Conservation (phyloP, 140 eudicot genomes). For the Stevia rebaudiana region DNA sequence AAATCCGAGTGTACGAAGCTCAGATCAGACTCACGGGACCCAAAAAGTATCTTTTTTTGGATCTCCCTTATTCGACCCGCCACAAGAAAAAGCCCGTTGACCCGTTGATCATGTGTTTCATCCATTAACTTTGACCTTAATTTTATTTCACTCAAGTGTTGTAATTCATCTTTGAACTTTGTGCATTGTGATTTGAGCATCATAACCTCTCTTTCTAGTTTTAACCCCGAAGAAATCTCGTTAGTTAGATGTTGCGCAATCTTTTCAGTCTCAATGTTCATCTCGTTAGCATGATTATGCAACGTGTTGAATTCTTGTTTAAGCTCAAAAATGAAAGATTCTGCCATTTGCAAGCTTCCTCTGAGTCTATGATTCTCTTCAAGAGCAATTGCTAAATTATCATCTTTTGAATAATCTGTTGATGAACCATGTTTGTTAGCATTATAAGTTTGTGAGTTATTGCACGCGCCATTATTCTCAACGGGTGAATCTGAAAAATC, state of each 20-base stretch:
- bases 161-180: conserved; percentile 54
- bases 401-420: conserved; percentile 43
- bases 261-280: conserved; percentile 60
- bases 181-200: conserved; percentile 61
- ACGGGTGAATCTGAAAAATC: conserved; percentile 52
- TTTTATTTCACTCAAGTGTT: conserved; percentile 42
- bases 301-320: conserved; percentile 57
- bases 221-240: conserved; percentile 60
- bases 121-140: conserved; percentile 30
- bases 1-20: conserved; percentile 47
- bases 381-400: conserved; percentile 52
- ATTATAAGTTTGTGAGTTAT: conserved; percentile 54
- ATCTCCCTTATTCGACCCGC: conserved; percentile 56
- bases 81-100: conserved; percentile 42
- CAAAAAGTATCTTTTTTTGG: conserved; percentile 43
- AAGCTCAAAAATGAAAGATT: conserved; percentile 63
- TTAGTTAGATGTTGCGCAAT: conserved; percentile 40
- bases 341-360: conserved; percentile 61
- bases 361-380: conserved; percentile 65
- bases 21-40: conserved; percentile 40
- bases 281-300: conserved; percentile 59
- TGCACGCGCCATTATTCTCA: conserved; percentile 57
- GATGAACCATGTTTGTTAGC: conserved; percentile 62
- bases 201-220: conserved; percentile 61
- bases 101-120: conserved; percentile 23